These are phyloP conservation scores for Apophysomyces trapeziformis DNA, from an alignment of 371 early-diverging fungal genomes.

Conservation along the genomic window DNA sequence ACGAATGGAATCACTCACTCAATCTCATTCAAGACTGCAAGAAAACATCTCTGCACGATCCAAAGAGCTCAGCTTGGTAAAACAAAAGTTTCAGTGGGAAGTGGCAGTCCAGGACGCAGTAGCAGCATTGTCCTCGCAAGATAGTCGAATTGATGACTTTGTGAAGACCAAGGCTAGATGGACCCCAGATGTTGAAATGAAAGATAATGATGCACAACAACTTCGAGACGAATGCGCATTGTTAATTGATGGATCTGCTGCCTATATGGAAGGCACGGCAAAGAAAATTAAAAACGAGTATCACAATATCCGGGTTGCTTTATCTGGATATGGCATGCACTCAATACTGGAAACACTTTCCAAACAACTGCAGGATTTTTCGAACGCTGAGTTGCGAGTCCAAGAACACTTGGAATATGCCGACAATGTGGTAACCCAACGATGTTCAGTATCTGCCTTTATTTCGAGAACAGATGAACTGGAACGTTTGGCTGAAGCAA, in stretches of 20 bases:
- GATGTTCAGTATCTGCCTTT: conserved; percentile 26
- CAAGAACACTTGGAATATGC: conserved; percentile 25
- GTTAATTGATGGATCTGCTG: conserved; percentile 7
- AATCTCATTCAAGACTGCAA: conserved; percentile 27
- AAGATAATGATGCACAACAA: conserved; percentile 25
- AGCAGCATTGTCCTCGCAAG: conserved; percentile 16
- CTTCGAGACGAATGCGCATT: conserved; percentile 23
- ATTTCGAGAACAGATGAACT: conserved; percentile 23
- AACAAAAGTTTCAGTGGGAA: conserved; percentile 33
- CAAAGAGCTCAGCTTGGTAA: conserved; percentile 35
- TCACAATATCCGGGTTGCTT: conserved; percentile 9
- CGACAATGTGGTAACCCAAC: conserved; percentile 25
- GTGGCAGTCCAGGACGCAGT: conserved; percentile 28
- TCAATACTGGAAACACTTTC: conserved; percentile 30
- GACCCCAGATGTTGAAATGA: conserved; percentile 20
- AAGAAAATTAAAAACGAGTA: conserved; percentile 15
- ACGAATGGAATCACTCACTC: conserved; percentile 40
- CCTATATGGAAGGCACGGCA: conserved; percentile 2
- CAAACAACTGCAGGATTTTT: conserved; percentile 29
- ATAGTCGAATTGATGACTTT: conserved; percentile 27
- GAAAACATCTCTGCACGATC: conserved; percentile 32
- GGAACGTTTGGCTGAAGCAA: conserved; percentile 34
- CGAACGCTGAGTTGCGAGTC: conserved; percentile 21
- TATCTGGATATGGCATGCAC: conserved; percentile 21
- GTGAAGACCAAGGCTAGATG: conserved; percentile 46